Evolutionary conservation across 768 basidiomycete genomes (phyloP).

Genomic region (Rhodotorula toruloides): DNA sequence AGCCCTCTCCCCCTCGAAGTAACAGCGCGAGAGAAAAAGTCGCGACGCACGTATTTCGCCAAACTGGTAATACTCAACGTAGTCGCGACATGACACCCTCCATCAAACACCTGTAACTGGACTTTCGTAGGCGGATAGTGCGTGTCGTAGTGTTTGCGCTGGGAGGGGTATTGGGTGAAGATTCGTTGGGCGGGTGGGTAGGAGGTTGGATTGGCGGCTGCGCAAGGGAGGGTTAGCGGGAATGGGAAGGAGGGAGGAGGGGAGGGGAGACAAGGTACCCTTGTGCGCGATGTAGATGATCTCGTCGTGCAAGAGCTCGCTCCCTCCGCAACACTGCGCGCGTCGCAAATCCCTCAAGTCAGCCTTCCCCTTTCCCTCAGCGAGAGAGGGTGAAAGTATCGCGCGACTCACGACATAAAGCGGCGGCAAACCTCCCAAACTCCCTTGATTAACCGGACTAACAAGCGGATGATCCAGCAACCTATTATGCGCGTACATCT

Average conservation of each 20-base stretch:
- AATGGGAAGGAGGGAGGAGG: too few species aligned
- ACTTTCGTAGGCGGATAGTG: conserved; percentile 39
- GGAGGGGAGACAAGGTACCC: too few species aligned
- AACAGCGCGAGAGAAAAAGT: conserved; percentile 23
- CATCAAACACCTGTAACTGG: conserved; percentile 40
- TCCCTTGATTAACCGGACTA: conserved; percentile 64
- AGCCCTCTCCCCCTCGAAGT: not conserved
- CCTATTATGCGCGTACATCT: conserved; percentile 78
- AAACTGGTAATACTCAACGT: conserved; percentile 43
- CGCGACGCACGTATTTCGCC: conserved; percentile 47
- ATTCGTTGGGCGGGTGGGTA: conserved; percentile 61
- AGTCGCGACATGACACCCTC: conserved; percentile 37
- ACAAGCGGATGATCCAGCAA: conserved; percentile 70
- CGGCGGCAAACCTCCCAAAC: conserved; percentile 86
- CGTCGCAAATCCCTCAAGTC: too few species aligned
- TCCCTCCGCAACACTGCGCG: conserved; percentile 21
- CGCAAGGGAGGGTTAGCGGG: too few species aligned
- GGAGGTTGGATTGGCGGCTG: conserved; percentile 72
- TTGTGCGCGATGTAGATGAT: conserved; percentile 83
- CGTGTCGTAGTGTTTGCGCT: conserved; percentile 20
- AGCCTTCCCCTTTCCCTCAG: too few species aligned
- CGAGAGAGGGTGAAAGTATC: not conserved
- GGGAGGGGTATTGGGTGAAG: conserved; percentile 50
- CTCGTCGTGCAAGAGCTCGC: conserved; percentile 84
- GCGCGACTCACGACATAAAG: conserved; percentile 65